Percentiles rank a stretch among this genome's conserved stretches.
Evolutionary conservation across 2,329 filamentous ascomycete genomes (phyloP).

Genomic region (Calonectria naviculata): DNA sequence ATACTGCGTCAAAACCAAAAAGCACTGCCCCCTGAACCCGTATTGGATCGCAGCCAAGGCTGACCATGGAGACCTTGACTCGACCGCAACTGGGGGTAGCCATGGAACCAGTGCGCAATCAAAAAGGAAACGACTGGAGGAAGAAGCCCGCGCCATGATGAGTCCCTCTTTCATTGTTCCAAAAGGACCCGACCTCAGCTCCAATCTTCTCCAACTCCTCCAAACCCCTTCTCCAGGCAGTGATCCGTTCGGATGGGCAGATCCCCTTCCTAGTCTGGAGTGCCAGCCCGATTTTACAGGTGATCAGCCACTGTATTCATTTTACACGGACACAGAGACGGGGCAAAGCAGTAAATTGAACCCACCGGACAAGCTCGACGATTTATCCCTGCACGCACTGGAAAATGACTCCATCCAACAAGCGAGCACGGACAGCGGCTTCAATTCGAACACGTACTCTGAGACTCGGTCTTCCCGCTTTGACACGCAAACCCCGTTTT

Average conservation of each 20-base stretch:
- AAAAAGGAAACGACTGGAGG: conserved; percentile 20
- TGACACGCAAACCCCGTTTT: conserved; percentile 20
- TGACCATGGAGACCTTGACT: neutral
- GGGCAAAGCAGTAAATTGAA: neutral
- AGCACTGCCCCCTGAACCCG: conserved; percentile 41
- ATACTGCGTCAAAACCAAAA: conserved; percentile 44
- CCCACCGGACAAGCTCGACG: conserved; percentile 1
- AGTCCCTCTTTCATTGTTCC: neutral
- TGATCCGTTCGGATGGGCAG: conserved; percentile 23
- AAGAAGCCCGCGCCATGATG: neutral
- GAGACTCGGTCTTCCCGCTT: conserved; percentile 23
- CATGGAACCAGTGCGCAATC: conserved; percentile 1
- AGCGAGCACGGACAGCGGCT: conserved; percentile 7
- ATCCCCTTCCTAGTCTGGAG: conserved; percentile 24
- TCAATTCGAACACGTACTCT: conserved; percentile 17
- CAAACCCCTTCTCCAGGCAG: conserved; percentile 22
- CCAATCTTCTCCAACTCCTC: conserved; percentile 15
- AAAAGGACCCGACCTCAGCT: conserved; percentile 10
- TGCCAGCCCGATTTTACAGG: neutral
- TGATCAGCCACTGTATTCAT: neutral
- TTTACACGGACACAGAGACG: neutral
- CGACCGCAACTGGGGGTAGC: neutral
- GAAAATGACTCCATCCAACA: neutral
- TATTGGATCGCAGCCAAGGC: conserved; percentile 34
- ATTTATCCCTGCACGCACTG: conserved; percentile 6